A percentile compares a stretch with the other conserved stretches of the same genome.
Evolutionary conservation across 352 stramenopile genomes (phyloP).

Genomic region (Phytophthora citricola): DNA sequence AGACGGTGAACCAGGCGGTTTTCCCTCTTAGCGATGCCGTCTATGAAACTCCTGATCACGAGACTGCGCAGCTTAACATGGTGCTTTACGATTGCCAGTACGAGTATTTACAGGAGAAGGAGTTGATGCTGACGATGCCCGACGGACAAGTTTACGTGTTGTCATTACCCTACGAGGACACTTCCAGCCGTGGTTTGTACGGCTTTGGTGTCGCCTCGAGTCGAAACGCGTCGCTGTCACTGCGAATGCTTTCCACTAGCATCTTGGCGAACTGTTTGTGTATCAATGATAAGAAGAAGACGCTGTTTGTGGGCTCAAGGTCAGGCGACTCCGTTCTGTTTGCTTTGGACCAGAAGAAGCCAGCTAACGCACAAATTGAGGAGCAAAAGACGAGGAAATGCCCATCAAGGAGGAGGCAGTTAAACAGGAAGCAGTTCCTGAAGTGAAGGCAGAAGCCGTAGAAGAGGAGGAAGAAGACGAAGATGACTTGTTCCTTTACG

Average conservation of each 20-base stretch:
- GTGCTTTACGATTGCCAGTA: conserved; percentile 76
- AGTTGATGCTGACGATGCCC: conserved; percentile 69
- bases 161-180: conserved; percentile 67
- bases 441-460: conserved; percentile 24
- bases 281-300: conserved; percentile 66
- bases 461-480: conserved; percentile 64
- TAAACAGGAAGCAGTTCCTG: conserved; percentile 13
- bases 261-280: conserved; percentile 66
- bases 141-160: conserved; percentile 72
- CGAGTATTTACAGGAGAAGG: conserved; percentile 73
- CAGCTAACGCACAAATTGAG: conserved; percentile 27
- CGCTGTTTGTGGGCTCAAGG: conserved; percentile 82
- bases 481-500: conserved; percentile 82
- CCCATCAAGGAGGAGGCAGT: conserved; percentile 34
- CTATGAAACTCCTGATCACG: conserved; percentile 63
- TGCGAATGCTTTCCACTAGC: conserved; percentile 59
- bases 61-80: conserved; percentile 58
- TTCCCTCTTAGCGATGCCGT: conserved; percentile 72
- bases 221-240: conserved; percentile 49
- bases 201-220: conserved; percentile 29
- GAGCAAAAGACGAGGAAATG: conserved; percentile 34
- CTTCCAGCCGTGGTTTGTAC: conserved; percentile 41
- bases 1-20: conserved; percentile 77
- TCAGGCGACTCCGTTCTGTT: conserved; percentile 84
- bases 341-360: conserved; percentile 51